A percentile compares a stretch with the other conserved stretches of the same genome.
phyloP scores from a whole-genome alignment of 352 stramenopile species.

The Pythium graminicola region DNA sequence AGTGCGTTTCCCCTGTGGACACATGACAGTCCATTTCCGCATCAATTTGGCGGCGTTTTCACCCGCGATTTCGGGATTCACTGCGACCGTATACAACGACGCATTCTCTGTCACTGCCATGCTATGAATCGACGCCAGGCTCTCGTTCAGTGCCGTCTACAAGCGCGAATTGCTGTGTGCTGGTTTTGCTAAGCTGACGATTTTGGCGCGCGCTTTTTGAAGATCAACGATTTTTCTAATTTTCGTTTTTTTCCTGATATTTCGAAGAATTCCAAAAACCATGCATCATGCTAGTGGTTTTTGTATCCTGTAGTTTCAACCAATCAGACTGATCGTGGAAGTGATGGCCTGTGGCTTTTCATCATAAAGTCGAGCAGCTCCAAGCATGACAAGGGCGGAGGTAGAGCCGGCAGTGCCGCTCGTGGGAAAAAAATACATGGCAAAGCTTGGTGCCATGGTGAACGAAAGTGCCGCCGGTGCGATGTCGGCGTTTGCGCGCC shows the following conservation, averaged over 20 bases:
- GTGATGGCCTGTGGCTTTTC: constrained; percentile 23
- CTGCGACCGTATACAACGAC: background rate
- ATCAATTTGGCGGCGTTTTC: background rate
- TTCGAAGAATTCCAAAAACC: background rate
- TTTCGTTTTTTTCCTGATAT: background rate
- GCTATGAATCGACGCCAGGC: background rate
- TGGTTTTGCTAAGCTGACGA: too few relatives aligned
- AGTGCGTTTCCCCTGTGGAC: constrained; percentile 4
- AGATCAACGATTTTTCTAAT: background rate
- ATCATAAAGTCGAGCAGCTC: background rate
- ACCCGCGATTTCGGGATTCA: constrained; percentile 5
- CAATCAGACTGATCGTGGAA: background rate
- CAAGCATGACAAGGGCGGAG: constrained; percentile 4
- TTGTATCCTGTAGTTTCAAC: background rate
- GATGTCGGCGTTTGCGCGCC: constrained; percentile 74
- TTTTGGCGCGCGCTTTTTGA: constrained; percentile 14
- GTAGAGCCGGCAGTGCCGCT: constrained; percentile 39
- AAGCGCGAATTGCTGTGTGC: too few relatives aligned
- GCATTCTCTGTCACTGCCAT: background rate
- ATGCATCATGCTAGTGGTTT: background rate
- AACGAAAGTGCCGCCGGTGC: constrained; percentile 63
- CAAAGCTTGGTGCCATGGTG: constrained; percentile 65
- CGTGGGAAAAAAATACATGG: constrained; percentile 81
- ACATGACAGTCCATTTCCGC: constrained; percentile 17
- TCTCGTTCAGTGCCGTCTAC: background rate